phyloP scores from a whole-genome alignment of 1,284 basidiomycete species.

The Ustilago loliicola region DNA sequence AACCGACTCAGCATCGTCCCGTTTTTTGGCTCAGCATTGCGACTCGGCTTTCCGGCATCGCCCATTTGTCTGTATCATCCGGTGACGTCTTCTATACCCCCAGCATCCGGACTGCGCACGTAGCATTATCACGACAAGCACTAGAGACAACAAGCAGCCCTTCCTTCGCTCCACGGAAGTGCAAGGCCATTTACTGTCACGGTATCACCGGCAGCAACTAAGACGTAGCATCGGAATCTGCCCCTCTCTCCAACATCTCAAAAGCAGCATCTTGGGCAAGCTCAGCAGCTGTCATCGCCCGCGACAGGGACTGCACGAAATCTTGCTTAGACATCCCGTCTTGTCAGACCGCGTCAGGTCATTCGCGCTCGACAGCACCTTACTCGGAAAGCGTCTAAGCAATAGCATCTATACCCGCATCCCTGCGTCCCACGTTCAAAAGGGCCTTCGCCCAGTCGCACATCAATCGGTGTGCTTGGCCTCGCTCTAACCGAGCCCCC shows the following conservation, averaged over 20 bases:
- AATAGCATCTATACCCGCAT: constrained; percentile 3
- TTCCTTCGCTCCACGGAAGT: no score
- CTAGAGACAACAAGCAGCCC: background rate
- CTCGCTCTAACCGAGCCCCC: background rate
- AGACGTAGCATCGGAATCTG: no score
- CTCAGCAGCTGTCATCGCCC: no score
- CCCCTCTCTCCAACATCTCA: no score
- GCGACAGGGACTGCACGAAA: no score
- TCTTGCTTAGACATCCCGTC: no score
- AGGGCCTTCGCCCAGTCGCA: background rate
- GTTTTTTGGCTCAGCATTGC: background rate
- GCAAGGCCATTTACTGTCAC: no score
- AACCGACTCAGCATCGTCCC: background rate
- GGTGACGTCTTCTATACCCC: background rate
- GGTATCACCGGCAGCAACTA: no score
- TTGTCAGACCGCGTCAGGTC: no score
- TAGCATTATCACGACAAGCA: background rate
- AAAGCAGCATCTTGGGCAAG: no score
- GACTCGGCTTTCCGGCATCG: background rate
- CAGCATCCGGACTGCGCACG: constrained; percentile 1
- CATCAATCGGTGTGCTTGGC: background rate
- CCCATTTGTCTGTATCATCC: background rate
- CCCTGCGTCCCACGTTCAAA: background rate
- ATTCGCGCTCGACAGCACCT: background rate
- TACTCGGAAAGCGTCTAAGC: background rate